These are phyloP conservation scores for Ophiostoma pallidulum DNA, from an alignment of 2,329 filamentous ascomycete genomes.

Conservation along the genomic window DNA sequence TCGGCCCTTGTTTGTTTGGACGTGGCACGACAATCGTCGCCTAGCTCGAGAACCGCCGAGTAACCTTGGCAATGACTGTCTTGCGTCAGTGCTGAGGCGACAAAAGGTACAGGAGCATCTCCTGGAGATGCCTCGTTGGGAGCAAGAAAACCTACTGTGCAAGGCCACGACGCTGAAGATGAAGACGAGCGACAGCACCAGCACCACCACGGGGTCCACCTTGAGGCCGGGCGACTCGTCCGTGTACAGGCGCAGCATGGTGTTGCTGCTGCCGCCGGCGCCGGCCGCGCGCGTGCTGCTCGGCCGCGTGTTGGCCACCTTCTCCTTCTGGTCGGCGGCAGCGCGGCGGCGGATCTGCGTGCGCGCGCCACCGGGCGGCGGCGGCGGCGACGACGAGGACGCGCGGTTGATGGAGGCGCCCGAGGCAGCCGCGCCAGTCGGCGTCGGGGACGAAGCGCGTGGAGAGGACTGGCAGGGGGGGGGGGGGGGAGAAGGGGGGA, in stretches of 20 bases:
- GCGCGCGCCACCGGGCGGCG: conserved; percentile 85
- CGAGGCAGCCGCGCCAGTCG: conserved; percentile 47
- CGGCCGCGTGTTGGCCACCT: conserved; percentile 85
- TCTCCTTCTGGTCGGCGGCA: conserved; percentile 94
- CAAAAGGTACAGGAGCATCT: too few relatives aligned
- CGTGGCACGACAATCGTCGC: neutral
- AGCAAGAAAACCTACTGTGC: conserved; percentile 72
- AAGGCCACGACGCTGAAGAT: conserved; percentile 98
- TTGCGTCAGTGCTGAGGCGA: neutral
- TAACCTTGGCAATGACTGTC: conserved; percentile 20
- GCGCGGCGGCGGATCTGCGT: conserved; percentile 92
- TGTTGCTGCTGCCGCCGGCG: conserved; percentile 91
- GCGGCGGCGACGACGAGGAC: conserved; percentile 79
- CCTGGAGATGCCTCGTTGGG: too few relatives aligned
- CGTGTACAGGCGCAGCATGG: conserved; percentile 96
- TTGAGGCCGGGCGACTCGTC: conserved; percentile 96
- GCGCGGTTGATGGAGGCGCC: conserved; percentile 61
- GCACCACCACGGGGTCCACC: conserved; percentile 94
- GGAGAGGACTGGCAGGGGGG: conserved; percentile 53
- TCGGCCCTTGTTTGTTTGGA: neutral
- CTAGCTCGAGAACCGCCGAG: conserved; percentile 23
- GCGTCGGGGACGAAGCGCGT: conserved; percentile 44
- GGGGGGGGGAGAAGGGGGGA: too few relatives aligned
- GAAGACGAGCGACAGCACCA: conserved; percentile 93
- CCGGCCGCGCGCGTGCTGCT: conserved; percentile 88